Percentiles rank a stretch among this genome's conserved stretches.
Conservation (phyloP, 169 alveolate species). For the Sarcocystis neurona region DNA sequence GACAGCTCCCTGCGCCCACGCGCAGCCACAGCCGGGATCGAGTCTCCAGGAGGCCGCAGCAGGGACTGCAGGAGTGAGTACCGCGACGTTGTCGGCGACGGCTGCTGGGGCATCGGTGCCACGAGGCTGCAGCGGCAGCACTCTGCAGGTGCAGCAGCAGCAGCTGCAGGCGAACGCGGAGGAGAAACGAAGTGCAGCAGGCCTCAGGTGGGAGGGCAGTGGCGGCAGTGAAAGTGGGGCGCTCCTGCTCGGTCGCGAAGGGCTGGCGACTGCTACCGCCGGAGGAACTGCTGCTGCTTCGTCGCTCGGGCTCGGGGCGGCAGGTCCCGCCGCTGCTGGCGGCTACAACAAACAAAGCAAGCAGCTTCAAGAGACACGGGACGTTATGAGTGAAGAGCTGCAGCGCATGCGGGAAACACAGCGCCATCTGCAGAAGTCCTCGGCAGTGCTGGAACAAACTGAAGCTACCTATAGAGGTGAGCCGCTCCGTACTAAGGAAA, state of each 20-base stretch:
- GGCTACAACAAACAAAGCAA: not conserved
- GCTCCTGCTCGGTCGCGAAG: not conserved
- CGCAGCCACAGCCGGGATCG: no score
- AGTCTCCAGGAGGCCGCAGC: no score
- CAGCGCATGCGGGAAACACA: constrained; percentile 63
- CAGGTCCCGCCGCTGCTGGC: not conserved
- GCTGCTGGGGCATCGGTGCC: no score
- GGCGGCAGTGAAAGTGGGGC: not conserved
- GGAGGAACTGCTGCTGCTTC: no score
- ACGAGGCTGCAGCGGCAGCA: no score
- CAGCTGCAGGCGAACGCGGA: not conserved
- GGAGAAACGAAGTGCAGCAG: not conserved
- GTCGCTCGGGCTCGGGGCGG: no score
- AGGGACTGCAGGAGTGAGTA: no score
- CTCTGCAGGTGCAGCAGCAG: no score
- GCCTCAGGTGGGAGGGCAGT: not conserved
- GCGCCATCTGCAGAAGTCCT: constrained; percentile 61
- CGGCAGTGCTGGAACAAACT: constrained; percentile 56
- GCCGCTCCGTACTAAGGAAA: not conserved
- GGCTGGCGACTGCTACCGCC: not conserved
- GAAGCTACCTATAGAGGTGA: constrained; percentile 62
- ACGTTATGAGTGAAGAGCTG: constrained; percentile 53
- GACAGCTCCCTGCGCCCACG: no score
- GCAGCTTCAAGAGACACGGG: constrained; percentile 58
- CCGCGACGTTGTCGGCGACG: no score